Evolutionary conservation across 495 filamentous ascomycete genomes (phyloP), one percentile per base, ranked within the genome.

Genomic region (Aspergillus haitiensis): DNA sequence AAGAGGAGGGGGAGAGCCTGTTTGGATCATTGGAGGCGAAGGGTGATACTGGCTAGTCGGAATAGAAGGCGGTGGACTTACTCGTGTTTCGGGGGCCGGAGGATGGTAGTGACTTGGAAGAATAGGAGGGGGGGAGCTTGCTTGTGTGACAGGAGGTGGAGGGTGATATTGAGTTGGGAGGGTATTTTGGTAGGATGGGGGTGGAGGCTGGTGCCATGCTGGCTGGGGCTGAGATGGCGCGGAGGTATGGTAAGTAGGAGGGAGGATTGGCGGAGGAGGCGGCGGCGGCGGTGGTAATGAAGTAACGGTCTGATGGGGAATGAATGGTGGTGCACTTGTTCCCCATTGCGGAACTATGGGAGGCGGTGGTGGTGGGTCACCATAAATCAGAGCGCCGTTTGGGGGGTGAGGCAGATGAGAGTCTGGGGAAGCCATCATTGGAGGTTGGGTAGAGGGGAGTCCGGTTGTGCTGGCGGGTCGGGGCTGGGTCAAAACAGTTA

Each of bases 401-500:
- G 52, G 45, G 40, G 52, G 62, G 16, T 61, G 51, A 27, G 21
- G 21, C 21, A 27, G 1, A 52, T 66, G 68, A 11, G 61, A 34
- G 48, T 62, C 51, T 12, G 67, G 54, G 15, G 61, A 35, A 21
- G 49, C 55, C 37, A 52, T 48, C 7, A 48, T 52, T 7, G 64
- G 58, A 36, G 70, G 55, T 32, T 70, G 72, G 27, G 60, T 39
- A 16, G 65, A 64, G 13, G 55, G 62, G 12, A 68, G 67, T 15
- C 69, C 70, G 21, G 68, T 67, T 13, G 72, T 71, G 48, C 72
- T 77, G 11, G 73, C 59, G 11, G 74, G 75, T 15, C 78, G 75
- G 66, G 77, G 77, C 77, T 80, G 54, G 52, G 40, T 27, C 21
- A 53, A 8, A 27, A 48, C 55, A 2, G 37, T 59, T 59, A 56